Conservation (phyloP, 257 asterid species). For the Gentiana macrophylla region DNA sequence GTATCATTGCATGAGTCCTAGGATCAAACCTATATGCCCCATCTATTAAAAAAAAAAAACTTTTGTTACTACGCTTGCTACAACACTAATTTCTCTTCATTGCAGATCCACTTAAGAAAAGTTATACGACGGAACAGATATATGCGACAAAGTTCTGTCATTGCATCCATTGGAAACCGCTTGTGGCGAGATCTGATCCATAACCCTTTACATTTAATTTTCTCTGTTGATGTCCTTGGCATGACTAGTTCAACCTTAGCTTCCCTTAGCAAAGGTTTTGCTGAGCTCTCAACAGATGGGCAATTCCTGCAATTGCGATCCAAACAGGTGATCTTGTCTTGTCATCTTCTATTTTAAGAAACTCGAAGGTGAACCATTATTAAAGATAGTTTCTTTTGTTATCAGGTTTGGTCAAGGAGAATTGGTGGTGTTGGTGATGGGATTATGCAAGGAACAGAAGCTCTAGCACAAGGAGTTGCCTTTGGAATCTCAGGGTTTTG, state of each 20-base stretch:
- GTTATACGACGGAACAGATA: slow-evolving; percentile 79
- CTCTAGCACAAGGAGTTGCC: slow-evolving; percentile 97
- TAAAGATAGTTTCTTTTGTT: slow-evolving; percentile 1
- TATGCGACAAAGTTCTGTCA: slow-evolving; percentile 77
- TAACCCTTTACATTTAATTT: slow-evolving; percentile 83
- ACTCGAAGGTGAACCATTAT: slow-evolving; percentile 1
- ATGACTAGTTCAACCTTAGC: slow-evolving; percentile 97
- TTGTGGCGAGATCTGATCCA: slow-evolving; percentile 94
- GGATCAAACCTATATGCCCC: neutral
- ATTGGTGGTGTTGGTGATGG: slow-evolving; percentile 99
- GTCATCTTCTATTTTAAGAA: slow-evolving; percentile 4
- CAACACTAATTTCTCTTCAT: too few relatives aligned
- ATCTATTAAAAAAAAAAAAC: too few relatives aligned
- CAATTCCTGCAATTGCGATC: slow-evolving; percentile 93
- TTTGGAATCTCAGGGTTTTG: slow-evolving; percentile 89
- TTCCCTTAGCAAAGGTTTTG: slow-evolving; percentile 96
- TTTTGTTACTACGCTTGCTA: too few relatives aligned
- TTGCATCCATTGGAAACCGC: slow-evolving; percentile 69
- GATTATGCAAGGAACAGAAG: slow-evolving; percentile 93
- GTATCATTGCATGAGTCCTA: neutral
- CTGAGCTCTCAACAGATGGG: slow-evolving; percentile 98
- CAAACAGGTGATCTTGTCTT: slow-evolving; percentile 53
- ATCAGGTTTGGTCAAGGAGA: slow-evolving; percentile 89
- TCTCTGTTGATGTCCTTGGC: slow-evolving; percentile 93
- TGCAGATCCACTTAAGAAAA: slow-evolving; percentile 87